Evolutionary conservation across 2,329 filamentous ascomycete genomes (phyloP), one percentile per base, ranked within the genome.

Genomic region (Botrytis fabae): DNA sequence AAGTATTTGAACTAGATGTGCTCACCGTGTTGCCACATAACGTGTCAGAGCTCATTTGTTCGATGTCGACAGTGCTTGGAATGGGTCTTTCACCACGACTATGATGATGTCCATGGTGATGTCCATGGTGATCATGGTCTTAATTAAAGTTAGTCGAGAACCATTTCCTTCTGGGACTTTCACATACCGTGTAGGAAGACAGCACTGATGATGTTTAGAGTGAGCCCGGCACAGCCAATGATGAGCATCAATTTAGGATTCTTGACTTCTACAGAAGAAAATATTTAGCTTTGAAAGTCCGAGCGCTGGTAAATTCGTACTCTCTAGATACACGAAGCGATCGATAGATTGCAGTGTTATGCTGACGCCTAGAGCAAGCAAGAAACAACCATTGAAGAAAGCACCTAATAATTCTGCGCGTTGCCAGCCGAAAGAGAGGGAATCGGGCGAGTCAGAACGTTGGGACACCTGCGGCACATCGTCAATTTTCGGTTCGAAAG

Each of bases 341-440:
- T 94, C 91, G 69, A 94, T 85, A 0, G 92, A 90, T 79, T 94
- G 92, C 4, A 94, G 82, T 48, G 92, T 86, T 68, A 94, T 92
- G 80, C 91, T 93, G 51, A 94, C 81, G 1, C 91, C 91, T 2
- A 95, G 83, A 0, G 91, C 92, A 25, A 94, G 81, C 1, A 95
- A 85, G 73, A 95, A 92, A 1, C 91, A 89, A 22, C 92, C 92
- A 78, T 95, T 95, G 85, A 94, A 95, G 81, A 95, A 95, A 35
- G 91, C 91, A 8, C 92, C 92, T 0, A 95, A 84, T 1, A 94
- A 81, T n/a, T 88, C 87, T 25, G 92, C 91, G 46, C 92, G 86
- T 73, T 92, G 90, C 92, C 91, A 94, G n/a, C 92, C 92, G 76
- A 92, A 94, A 0, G 91, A 88, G 25, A 92, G 84, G 16, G 84